Evolutionary conservation across 176 grass and related monocot genomes (phyloP), one percentile per base, ranked within the genome.

Genomic region (Juncus inflexus): DNA sequence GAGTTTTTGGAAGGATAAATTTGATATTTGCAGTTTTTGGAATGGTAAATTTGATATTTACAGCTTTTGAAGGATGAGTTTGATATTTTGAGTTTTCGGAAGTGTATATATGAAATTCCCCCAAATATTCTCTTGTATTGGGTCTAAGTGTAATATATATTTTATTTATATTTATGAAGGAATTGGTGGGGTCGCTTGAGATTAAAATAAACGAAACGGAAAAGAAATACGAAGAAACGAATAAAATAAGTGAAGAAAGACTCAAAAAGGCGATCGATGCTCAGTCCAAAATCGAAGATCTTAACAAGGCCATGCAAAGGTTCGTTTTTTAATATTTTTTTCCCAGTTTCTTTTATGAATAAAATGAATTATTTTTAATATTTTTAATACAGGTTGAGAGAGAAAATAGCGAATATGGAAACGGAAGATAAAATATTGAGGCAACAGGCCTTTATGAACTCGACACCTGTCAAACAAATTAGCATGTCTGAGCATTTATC

Each of bases 401-500:
- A 99, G 13, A 99, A 86, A 76, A 63, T 99, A 64, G 87, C 80
- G 37, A 84, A 77, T 67, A 89, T 91, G 83, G 88, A 92, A 63
- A 89, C 88, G 40, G 88, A 99, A 41, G 86, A 90, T 70, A 86
- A 99, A 75, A 80, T 92, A 64, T 85, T 89, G 65, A 80, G 94
- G 60, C 94, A 90, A 83, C 72, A 83, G 0, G 57, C 92, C 16
- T 47, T 47, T 28, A 52, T 97, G 65, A 75, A 80, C 84, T 81
- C 89, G 3, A 42, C 50, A 55, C 73, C 85, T 15, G 80, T 84
- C 19, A 92, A 81, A 74, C 19, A 28, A 28, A 28, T 28, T 28
- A 90, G 84, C 82, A 96, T 99, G 85, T 92, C 83, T 63, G 88
- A 99, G 68, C 92, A 97, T 89, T 78, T 97, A 72, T 86, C 85